phyloP scores from a whole-genome alignment of 495 filamentous ascomycete species.

The Filosporella fistucella region DNA sequence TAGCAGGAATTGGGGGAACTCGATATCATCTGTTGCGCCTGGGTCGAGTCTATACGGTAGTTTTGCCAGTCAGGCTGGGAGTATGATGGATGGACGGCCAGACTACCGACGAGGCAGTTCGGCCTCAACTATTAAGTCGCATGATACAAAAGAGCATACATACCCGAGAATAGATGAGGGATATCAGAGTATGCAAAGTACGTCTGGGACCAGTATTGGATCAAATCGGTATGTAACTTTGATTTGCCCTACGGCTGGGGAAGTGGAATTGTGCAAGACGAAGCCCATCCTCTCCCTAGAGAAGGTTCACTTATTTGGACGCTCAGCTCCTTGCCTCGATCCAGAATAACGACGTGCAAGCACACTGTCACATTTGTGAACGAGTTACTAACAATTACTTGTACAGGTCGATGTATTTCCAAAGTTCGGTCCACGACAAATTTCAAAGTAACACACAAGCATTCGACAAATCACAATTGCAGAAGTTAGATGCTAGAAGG shows the following conservation, averaged over 20 bases:
- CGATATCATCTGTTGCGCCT: conserved; percentile 24
- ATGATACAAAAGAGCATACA: conserved; percentile 22
- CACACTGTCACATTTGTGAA: too few relatives aligned
- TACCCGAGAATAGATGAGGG: conserved; percentile 40
- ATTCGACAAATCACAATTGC: conserved; percentile 76
- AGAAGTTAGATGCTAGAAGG: conserved; percentile 64
- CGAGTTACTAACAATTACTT: not conserved
- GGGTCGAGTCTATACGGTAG: conserved; percentile 26
- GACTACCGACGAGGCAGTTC: conserved; percentile 32
- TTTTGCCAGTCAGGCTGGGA: conserved; percentile 16
- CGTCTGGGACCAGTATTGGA: conserved; percentile 35
- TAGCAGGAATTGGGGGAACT: conserved; percentile 12
- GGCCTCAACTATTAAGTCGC: conserved; percentile 30
- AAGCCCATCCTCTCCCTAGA: too few relatives aligned
- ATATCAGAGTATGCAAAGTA: conserved; percentile 45
- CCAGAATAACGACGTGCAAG: too few relatives aligned
- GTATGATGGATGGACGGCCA: conserved; percentile 21
- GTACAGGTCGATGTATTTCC: conserved; percentile 27
- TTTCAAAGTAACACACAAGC: conserved; percentile 59
- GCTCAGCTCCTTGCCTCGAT: too few relatives aligned
- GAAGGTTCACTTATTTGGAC: too few relatives aligned
- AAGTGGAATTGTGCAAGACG: too few relatives aligned
- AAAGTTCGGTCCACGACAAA: conserved; percentile 39
- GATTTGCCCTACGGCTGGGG: too few relatives aligned
- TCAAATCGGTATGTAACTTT: conserved; percentile 32